A percentile compares a stretch with the other conserved stretches of the same genome.
phyloP scores from a whole-genome alignment of 2,329 filamentous ascomycete species.

The Stagonosporopsis rhizophila region DNA sequence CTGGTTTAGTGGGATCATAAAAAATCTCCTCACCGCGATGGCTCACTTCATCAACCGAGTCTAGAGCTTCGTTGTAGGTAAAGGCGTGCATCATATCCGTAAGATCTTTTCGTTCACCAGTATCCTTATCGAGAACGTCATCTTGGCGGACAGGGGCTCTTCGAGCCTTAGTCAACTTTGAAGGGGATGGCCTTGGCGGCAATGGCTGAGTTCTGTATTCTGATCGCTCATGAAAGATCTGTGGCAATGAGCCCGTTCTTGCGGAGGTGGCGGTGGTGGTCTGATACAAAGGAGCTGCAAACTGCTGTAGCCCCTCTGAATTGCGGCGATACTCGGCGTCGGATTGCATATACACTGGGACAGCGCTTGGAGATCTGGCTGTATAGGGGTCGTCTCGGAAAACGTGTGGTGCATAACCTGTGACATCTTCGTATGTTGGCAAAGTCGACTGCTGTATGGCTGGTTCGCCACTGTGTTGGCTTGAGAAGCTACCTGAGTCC shows the following conservation, averaged over 20 bases:
- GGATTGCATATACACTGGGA: conserved; percentile 7
- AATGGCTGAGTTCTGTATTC: conserved; percentile 6
- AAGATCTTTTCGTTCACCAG: conserved; percentile 41
- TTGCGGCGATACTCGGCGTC: conserved; percentile 34
- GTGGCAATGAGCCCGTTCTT: conserved; percentile 23
- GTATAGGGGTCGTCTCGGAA: conserved; percentile 32
- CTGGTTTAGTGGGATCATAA: conserved; percentile 34
- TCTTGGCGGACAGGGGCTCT: conserved; percentile 25
- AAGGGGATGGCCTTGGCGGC: conserved; percentile 20
- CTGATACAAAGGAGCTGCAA: conserved; percentile 30
- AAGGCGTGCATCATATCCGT: conserved; percentile 47
- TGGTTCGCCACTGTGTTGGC: conserved; percentile 23
- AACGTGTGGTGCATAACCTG: conserved; percentile 10
- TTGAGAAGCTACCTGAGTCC: conserved; percentile 35
- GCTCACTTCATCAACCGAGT: conserved; percentile 30
- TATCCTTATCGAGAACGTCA: conserved; percentile 41
- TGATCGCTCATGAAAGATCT: conserved; percentile 14
- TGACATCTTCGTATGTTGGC: conserved; percentile 23
- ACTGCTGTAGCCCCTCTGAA: conserved; percentile 35
- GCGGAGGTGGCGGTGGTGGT: conserved; percentile 22
- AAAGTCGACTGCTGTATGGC: conserved; percentile 13
- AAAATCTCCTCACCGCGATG: conserved; percentile 16
- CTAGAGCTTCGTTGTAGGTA: conserved; percentile 33
- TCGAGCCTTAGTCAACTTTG: conserved; percentile 34
- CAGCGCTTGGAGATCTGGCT: neutral